Conservation (phyloP, 2,329 filamentous ascomycete genomes). For the Trichoderma citrinoviride region DNA sequence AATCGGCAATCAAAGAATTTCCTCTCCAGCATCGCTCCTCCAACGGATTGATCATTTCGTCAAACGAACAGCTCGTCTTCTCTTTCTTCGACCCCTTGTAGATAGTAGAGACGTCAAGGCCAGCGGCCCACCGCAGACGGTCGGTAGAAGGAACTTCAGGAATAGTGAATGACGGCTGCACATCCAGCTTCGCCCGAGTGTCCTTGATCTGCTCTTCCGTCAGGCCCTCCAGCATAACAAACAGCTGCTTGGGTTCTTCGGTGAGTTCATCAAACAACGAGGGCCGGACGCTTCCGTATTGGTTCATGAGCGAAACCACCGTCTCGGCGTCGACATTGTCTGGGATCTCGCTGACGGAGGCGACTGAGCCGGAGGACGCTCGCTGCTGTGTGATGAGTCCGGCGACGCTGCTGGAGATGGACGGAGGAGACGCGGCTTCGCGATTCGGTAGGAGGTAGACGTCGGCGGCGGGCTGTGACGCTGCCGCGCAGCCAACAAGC, state of each 20-base stretch:
- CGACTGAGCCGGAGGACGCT: conserved; percentile 47
- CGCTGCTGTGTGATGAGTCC: conserved; percentile 60
- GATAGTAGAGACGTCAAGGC: conserved; percentile 41
- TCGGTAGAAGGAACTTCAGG: conserved; percentile 43
- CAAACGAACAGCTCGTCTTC: conserved; percentile 36
- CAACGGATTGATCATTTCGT: conserved; percentile 43
- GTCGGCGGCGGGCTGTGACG: conserved; percentile 44
- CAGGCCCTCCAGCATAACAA: conserved; percentile 59
- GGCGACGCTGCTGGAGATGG: conserved; percentile 53
- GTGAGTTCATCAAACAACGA: conserved; percentile 48
- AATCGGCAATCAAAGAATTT: conserved; percentile 43
- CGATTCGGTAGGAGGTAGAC: conserved; percentile 51
- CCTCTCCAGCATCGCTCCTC: conserved; percentile 46
- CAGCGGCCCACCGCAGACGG: conserved; percentile 44
- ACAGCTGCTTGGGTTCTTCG: conserved; percentile 49
- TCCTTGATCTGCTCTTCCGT: conserved; percentile 45
- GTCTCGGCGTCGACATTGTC: conserved; percentile 42
- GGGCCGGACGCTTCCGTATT: conserved; percentile 53
- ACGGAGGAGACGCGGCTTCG: conserved; percentile 35
- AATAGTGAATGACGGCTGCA: conserved; percentile 49
- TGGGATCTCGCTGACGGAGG: conserved; percentile 47
- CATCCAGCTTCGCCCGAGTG: conserved; percentile 39
- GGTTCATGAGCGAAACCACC: conserved; percentile 56
- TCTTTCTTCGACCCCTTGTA: conserved; percentile 38
- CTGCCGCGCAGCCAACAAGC: conserved; percentile 40